These are phyloP conservation scores for Articulospora tetracladia DNA, from an alignment of 495 filamentous ascomycete species.

Conservation along the genomic window DNA sequence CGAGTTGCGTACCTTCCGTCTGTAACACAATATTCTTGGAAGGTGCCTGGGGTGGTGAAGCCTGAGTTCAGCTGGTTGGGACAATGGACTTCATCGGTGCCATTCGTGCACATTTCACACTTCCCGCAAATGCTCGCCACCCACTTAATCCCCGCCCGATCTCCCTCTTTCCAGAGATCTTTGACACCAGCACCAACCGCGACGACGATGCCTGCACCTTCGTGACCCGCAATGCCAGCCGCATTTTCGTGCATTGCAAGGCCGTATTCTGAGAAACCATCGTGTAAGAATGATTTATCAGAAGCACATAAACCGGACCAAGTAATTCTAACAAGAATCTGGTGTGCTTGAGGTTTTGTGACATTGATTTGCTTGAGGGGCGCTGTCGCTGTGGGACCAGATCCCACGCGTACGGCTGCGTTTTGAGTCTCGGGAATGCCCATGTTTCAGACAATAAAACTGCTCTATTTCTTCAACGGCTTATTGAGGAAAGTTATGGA, in stretches of 20 bases:
- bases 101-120: conserved; percentile 6
- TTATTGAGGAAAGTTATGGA: no score
- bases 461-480: no score
- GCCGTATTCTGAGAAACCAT: not conserved
- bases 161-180: not conserved
- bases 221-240: not conserved
- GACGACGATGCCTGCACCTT: not conserved
- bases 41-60: conserved; percentile 54
- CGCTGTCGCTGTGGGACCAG: not conserved
- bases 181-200: not conserved
- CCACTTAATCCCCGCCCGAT: not conserved
- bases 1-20: conserved; percentile 61
- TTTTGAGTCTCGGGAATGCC: not conserved
- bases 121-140: not conserved
- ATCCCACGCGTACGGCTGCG: not conserved
- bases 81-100: conserved; percentile 42
- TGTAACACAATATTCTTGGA: conserved; percentile 63
- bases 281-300: not conserved
- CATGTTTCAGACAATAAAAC: not conserved
- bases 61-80: conserved; percentile 45
- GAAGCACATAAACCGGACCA: not conserved
- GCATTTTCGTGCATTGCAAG: not conserved
- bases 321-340: not conserved
- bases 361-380: not conserved
- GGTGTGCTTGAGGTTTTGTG: not conserved